phyloP scores from a whole-genome alignment of 2,329 filamentous ascomycete species.

The Diaporthe ilicicola region DNA sequence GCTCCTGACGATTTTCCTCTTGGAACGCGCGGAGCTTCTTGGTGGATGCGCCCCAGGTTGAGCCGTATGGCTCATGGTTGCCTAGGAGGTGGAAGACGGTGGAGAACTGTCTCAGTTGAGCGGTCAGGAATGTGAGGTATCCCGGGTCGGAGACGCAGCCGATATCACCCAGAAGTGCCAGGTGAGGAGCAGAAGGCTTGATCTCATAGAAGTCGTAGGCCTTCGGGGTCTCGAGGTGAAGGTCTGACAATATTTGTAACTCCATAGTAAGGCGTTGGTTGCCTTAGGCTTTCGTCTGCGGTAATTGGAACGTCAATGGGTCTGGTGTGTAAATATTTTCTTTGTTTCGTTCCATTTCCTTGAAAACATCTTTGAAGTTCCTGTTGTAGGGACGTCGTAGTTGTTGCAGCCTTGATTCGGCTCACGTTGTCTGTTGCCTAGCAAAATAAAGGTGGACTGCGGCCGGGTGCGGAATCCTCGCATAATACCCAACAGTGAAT shows the following conservation, averaged over 20 bases:
- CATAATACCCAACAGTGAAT: background rate
- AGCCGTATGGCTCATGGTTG: conserved; percentile 64
- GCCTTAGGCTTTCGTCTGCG: background rate
- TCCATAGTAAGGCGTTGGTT: conserved; percentile 34
- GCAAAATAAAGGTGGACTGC: background rate
- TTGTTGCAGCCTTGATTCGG: background rate
- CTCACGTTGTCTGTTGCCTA: background rate
- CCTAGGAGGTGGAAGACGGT: conserved; percentile 61
- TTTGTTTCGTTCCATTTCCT: too few relatives aligned
- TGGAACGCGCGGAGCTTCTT: conserved; percentile 44
- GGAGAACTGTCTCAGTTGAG: conserved; percentile 57
- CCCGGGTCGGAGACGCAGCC: conserved; percentile 45
- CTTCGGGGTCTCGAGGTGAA: conserved; percentile 61
- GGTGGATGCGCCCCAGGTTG: conserved; percentile 46
- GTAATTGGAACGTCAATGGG: background rate
- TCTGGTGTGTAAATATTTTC: background rate
- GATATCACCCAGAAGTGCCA: conserved; percentile 67
- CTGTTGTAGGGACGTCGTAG: background rate
- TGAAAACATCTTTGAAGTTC: background rate
- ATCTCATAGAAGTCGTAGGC: conserved; percentile 61
- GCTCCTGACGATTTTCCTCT: conserved; percentile 32
- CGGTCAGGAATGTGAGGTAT: conserved; percentile 52
- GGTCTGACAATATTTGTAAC: conserved; percentile 63
- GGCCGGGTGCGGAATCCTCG: too few relatives aligned
- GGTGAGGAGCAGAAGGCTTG: conserved; percentile 53